Percentiles rank a stretch among this genome's conserved stretches.
These are phyloP conservation scores for Pholiota conissans DNA, from an alignment of 768 basidiomycete species.

Conservation along the genomic window DNA sequence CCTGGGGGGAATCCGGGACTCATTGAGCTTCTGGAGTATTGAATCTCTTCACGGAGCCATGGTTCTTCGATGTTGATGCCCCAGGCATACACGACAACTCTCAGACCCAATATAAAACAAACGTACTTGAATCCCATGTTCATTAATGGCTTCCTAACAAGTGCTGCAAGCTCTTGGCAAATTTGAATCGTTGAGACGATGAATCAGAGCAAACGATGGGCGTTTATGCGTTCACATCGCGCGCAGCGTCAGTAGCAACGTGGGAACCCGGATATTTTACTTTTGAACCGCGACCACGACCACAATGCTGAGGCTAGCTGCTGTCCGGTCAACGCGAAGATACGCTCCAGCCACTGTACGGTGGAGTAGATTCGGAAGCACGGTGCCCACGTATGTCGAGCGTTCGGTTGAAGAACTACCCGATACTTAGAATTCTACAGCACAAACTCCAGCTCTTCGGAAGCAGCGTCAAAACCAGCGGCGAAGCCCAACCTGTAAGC, in stretches of 20 bases:
- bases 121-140: not conserved
- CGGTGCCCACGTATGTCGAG: conserved; percentile 6
- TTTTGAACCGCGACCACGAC: conserved; percentile 15
- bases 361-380: conserved; percentile 12
- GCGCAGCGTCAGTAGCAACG: no score
- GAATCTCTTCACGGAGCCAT: no score
- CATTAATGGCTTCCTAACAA: no score
- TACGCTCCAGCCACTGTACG: conserved; percentile 9
- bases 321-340: conserved; percentile 18
- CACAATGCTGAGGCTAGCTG: conserved; percentile 22
- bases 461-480: not conserved
- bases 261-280: conserved; percentile 15
- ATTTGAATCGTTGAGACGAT: not conserved
- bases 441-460: not conserved
- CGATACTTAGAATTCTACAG: not conserved
- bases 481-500: not conserved
- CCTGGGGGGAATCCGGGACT: no score
- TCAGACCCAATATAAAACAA: not conserved
- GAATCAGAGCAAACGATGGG: not conserved
- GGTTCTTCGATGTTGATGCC: no score
- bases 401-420: not conserved
- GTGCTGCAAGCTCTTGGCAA: no score
- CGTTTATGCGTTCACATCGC: no score
- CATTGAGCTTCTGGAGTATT: no score
- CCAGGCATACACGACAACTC: not conserved